These are phyloP conservation scores for Chaetomium cochliodes DNA, from an alignment of 495 filamentous ascomycete species.

Conservation along the genomic window DNA sequence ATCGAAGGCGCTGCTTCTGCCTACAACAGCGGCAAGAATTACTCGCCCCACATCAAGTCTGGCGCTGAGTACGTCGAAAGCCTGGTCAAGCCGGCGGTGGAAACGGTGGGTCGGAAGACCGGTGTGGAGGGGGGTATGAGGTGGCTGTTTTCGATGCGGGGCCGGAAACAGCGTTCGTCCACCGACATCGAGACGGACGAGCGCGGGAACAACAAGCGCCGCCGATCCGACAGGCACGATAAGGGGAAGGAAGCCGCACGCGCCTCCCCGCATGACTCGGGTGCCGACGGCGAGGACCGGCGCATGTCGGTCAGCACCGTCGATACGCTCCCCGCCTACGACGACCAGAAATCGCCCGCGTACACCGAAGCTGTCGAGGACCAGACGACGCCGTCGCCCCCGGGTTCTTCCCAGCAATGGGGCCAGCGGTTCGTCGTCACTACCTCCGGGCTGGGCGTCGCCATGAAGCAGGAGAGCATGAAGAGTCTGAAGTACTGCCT, in stretches of 20 bases:
- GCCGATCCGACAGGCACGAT: conserved; percentile 42
- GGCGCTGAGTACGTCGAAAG: conserved; percentile 84
- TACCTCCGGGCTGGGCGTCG: conserved; percentile 79
- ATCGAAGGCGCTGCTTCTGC: conserved; percentile 78
- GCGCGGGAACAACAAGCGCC: conserved; percentile 59
- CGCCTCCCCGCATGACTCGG: conserved; percentile 3
- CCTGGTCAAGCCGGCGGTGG: conserved; percentile 76
- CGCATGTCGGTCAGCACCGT: conserved; percentile 51
- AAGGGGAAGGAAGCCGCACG: conserved; percentile 11
- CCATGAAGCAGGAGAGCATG: conserved; percentile 82
- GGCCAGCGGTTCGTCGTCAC: conserved; percentile 75
- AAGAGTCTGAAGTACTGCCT: conserved; percentile 75
- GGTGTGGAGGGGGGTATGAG: conserved; percentile 80
- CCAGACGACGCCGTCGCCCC: conserved; percentile 10
- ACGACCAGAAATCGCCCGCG: conserved; percentile 67
- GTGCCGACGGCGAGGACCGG: conserved; percentile 34
- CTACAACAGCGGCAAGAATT: conserved; percentile 80
- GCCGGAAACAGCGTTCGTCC: conserved; percentile 43
- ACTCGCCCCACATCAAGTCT: conserved; percentile 79
- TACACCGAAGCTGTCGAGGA: conserved; percentile 56
- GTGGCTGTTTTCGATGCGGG: conserved; percentile 62
- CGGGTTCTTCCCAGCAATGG: conserved; percentile 55
- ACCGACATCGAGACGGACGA: conserved; percentile 44
- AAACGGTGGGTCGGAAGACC: conserved; percentile 74
- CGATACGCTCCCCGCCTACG: conserved; percentile 76